Conservation (phyloP, 352 stramenopile genomes). For the Phytophthora kernoviae region DNA sequence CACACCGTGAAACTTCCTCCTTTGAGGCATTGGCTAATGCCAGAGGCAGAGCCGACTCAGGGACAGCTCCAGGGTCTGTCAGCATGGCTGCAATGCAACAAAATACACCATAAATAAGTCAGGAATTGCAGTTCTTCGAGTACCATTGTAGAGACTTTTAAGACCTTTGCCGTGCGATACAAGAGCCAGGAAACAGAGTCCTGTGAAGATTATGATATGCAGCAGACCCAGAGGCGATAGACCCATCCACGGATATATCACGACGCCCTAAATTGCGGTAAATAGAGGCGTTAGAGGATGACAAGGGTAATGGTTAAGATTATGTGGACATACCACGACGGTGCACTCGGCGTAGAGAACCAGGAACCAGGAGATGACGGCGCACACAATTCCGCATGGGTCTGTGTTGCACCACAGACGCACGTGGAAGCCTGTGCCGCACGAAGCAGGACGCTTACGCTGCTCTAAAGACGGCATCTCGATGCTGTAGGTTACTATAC, state of each 20-base stretch:
- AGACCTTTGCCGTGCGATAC: conserved; percentile 94
- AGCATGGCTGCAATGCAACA: conserved; percentile 90
- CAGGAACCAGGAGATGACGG: conserved; percentile 90
- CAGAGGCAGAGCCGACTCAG: conserved; percentile 91
- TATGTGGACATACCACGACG: conserved; percentile 65
- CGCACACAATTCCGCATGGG: conserved; percentile 91
- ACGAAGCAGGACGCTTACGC: conserved; percentile 53
- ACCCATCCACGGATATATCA: conserved; percentile 92
- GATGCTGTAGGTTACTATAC: conserved; percentile 7
- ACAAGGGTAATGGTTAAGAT: neutral
- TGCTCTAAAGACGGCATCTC: conserved; percentile 46
- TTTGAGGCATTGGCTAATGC: conserved; percentile 75
- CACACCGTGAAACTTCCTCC: conserved; percentile 71
- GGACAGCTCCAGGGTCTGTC: conserved; percentile 97
- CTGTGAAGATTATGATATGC: conserved; percentile 71
- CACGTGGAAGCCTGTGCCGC: conserved; percentile 82
- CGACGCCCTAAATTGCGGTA: conserved; percentile 54
- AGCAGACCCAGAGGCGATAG: conserved; percentile 68
- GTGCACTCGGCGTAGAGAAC: conserved; percentile 92
- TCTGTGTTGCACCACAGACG: conserved; percentile 92
- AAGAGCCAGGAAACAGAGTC: conserved; percentile 89
- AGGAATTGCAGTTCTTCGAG: neutral
- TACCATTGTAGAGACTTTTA: too few species aligned
- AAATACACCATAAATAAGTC: conserved; percentile 4
- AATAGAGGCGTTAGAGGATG: conserved; percentile 17